Conservation (phyloP, 495 filamentous ascomycete genomes). For the Penicillium flavigenum region DNA sequence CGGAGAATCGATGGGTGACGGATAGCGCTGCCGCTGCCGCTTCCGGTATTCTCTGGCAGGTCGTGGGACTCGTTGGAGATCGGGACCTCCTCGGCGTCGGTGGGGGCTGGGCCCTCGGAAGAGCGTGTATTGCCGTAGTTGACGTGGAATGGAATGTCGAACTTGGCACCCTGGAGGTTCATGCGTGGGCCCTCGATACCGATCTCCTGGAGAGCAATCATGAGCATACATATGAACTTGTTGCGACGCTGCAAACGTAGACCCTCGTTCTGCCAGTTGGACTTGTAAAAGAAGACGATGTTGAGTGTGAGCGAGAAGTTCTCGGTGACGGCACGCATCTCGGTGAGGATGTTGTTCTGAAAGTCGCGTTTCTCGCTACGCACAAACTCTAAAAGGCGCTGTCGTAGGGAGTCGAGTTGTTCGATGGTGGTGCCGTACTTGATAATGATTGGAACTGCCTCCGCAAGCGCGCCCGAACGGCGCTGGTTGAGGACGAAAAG, state of each 20-base stretch:
- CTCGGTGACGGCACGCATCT: constrained; percentile 67
- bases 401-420: constrained; percentile 80
- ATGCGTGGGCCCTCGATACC: constrained; percentile 85
- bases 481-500: constrained; percentile 95
- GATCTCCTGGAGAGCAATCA: constrained; percentile 80
- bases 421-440: constrained; percentile 87
- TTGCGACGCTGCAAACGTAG: constrained; percentile 87
- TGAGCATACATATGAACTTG: constrained; percentile 91
- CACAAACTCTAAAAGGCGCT: constrained; percentile 83
- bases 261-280: constrained; percentile 90
- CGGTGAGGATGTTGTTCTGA: constrained; percentile 85
- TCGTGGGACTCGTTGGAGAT: constrained; percentile 18
- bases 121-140: constrained; percentile 37
- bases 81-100: constrained; percentile 21
- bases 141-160: constrained; percentile 60
- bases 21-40: constrained; percentile 25
- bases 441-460: constrained; percentile 79
- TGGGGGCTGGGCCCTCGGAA: constrained; percentile 13
- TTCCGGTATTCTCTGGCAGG: constrained; percentile 32
- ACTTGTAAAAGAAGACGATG: constrained; percentile 97
- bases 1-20: constrained; percentile 56
- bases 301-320: constrained; percentile 79
- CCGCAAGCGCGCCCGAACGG: constrained; percentile 82
- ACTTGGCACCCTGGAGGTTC: constrained; percentile 66
- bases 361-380: constrained; percentile 86